Percentiles rank a stretch among this genome's conserved stretches.
Conservation (phyloP, 768 basidiomycete genomes). For the Russula griseocarnosa region DNA sequence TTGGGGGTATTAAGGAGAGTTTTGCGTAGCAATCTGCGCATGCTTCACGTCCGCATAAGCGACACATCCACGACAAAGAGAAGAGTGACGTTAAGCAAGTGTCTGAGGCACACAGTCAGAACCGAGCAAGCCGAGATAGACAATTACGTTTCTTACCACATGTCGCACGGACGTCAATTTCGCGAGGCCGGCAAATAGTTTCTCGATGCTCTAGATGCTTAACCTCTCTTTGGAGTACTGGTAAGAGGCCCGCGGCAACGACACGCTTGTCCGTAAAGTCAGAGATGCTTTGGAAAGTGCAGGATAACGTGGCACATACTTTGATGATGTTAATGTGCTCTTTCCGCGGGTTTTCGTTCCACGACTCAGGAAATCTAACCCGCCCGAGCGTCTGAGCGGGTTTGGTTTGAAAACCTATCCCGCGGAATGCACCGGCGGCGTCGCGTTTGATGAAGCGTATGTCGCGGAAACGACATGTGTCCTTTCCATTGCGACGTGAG, state of each 20-base stretch:
- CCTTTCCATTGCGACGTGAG: constrained; percentile 79
- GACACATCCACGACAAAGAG: constrained; percentile 84
- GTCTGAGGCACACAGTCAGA: constrained; percentile 47
- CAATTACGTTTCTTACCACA: constrained; percentile 54
- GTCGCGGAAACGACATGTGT: constrained; percentile 79
- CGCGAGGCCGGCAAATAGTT: constrained; percentile 67
- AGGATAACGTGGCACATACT: constrained; percentile 38
- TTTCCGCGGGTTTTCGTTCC: constrained; percentile 39
- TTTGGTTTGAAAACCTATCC: constrained; percentile 49
- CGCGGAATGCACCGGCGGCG: constrained; percentile 49
- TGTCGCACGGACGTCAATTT: constrained; percentile 79
- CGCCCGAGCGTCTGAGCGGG: constrained; percentile 10
- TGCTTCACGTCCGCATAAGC: constrained; percentile 81
- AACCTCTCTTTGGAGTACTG: constrained; percentile 60
- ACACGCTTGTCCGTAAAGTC: constrained; percentile 45
- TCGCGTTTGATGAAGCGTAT: constrained; percentile 73
- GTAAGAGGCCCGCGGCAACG: constrained; percentile 63
- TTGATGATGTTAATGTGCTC: constrained; percentile 49
- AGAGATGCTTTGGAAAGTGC: constrained; percentile 18
- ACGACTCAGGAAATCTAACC: constrained; percentile 17
- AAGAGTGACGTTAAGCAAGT: constrained; percentile 92
- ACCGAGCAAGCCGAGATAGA: constrained; percentile 21
- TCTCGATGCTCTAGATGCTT: constrained; percentile 50
- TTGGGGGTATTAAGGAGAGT: constrained; percentile 50
- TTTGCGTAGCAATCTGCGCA: constrained; percentile 77